phyloP scores from a whole-genome alignment of 306 rosid species.

The Quercus cerris region DNA sequence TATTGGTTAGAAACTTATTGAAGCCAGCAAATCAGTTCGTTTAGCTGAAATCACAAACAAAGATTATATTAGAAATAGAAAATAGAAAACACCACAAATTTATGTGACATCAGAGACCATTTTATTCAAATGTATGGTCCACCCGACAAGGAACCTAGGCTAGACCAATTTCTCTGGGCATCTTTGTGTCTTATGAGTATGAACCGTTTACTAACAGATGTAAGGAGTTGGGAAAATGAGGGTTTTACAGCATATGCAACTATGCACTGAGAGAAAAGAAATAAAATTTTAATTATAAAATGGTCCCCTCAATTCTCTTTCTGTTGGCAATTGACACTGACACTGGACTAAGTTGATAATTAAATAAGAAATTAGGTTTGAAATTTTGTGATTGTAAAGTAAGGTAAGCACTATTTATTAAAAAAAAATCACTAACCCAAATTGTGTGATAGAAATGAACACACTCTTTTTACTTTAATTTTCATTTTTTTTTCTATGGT shows the following conservation, averaged over 20 bases:
- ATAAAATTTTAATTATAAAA: slow-evolving; percentile 20
- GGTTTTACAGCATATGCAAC: slow-evolving; percentile 8
- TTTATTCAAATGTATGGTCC: slow-evolving; percentile 30
- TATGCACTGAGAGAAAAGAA: slow-evolving; percentile 22
- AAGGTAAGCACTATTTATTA: slow-evolving; percentile 9
- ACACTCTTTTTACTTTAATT: not conserved
- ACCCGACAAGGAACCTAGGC: slow-evolving; percentile 39
- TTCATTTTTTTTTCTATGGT: not conserved
- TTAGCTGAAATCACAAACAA: slow-evolving; percentile 51
- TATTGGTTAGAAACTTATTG: slow-evolving; percentile 54
- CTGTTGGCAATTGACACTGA: slow-evolving; percentile 30
- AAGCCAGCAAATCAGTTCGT: slow-evolving; percentile 58
- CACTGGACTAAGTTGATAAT: slow-evolving; percentile 28
- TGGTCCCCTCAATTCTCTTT: slow-evolving; percentile 24
- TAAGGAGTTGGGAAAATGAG: slow-evolving; percentile 20
- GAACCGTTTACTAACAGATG: slow-evolving; percentile 45
- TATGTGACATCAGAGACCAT: slow-evolving; percentile 39
- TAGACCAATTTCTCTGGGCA: not conserved
- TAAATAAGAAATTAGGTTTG: slow-evolving; percentile 45
- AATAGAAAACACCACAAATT: slow-evolving; percentile 15
- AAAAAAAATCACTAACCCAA: not conserved
- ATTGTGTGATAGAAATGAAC: not conserved
- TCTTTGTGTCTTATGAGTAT: slow-evolving; percentile 24
- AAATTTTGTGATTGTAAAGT: slow-evolving; percentile 36
- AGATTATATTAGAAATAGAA: slow-evolving; percentile 14